Evolutionary conservation across 2,329 filamentous ascomycete genomes (phyloP).

Genomic region (Aspergillus texensis): DNA sequence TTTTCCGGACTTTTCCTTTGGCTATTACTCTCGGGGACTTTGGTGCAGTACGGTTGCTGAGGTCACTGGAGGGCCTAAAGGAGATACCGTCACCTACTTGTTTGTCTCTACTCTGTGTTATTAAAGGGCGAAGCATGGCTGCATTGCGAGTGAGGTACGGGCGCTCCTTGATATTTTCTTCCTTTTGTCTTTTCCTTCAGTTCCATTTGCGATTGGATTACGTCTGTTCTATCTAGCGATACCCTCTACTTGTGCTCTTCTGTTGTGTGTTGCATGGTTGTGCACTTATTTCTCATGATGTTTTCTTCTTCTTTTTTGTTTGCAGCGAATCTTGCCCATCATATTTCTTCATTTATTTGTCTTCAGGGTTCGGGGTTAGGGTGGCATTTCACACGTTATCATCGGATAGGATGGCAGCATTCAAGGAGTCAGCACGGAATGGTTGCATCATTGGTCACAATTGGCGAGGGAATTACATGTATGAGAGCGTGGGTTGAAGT

Average conservation of each 20-base stretch:
- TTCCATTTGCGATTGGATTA: constrained; percentile 18
- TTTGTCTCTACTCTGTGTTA: constrained; percentile 13
- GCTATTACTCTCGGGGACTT: constrained; percentile 12
- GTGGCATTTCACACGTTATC: constrained; percentile 13
- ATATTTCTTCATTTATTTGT: constrained; percentile 9
- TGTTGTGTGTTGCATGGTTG: constrained; percentile 19
- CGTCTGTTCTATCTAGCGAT: constrained; percentile 29
- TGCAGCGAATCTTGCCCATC: constrained; percentile 15
- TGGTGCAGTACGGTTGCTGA: constrained; percentile 12
- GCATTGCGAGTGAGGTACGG: constrained; percentile 12
- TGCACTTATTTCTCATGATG: constrained; percentile 17
- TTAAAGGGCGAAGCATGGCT: constrained; percentile 11
- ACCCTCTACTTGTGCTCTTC: constrained; percentile 25
- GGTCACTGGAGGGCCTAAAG: constrained; percentile 16
- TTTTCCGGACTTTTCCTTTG: constrained; percentile 1
- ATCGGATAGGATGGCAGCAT: constrained; percentile 24
- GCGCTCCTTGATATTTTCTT: constrained; percentile 17
- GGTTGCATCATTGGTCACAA: constrained; percentile 24
- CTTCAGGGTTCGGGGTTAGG: constrained; percentile 14
- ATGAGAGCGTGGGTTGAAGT: constrained; percentile 6
- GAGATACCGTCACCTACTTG: constrained; percentile 12
- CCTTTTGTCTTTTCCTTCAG: constrained; percentile 16
- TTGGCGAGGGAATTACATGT: constrained; percentile 18
- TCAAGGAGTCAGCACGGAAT: constrained; percentile 23
- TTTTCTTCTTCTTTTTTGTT: constrained; percentile 12